phyloP scores from a whole-genome alignment of 495 filamentous ascomycete species.

The Hypoxylon lienhwacheense region DNA sequence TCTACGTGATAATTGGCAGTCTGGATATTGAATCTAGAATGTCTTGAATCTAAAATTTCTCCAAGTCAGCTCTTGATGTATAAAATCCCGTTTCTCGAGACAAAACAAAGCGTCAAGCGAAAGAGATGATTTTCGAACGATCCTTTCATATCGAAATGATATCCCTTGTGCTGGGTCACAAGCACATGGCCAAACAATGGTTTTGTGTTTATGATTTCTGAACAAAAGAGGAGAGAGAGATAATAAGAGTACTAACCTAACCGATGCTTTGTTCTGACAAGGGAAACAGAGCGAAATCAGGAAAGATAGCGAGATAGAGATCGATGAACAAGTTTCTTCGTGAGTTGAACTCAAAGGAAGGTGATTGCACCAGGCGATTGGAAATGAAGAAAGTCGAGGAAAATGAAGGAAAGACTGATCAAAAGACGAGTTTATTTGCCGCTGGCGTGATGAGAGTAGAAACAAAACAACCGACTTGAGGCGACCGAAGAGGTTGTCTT shows the following conservation, averaged over 20 bases:
- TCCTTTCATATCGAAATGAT: constrained; percentile 4
- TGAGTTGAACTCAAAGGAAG: constrained; percentile 40
- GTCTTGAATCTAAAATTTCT: too few relatives aligned
- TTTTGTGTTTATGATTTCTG: constrained; percentile 16
- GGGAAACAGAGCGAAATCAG: constrained; percentile 31
- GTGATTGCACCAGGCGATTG: constrained; percentile 47
- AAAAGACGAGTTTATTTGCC: constrained; percentile 28
- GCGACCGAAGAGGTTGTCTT: constrained; percentile 33
- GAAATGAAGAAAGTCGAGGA: constrained; percentile 32
- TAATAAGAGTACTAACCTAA: constrained; percentile 30
- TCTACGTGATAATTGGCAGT: constrained; percentile 20
- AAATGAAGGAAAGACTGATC: constrained; percentile 38
- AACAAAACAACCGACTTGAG: constrained; percentile 35
- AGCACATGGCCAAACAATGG: constrained; percentile 21
- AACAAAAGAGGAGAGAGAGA: background rate
- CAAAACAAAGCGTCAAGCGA: constrained; percentile 4
- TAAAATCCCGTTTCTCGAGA: background rate
- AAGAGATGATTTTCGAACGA: constrained; percentile 16
- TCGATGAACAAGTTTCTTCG: constrained; percentile 35
- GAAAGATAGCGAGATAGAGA: constrained; percentile 18
- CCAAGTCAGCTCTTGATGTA: background rate
- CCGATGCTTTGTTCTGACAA: constrained; percentile 26
- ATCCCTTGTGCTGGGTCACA: background rate
- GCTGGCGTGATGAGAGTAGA: constrained; percentile 29
- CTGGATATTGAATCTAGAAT: constrained; percentile 9